Evolutionary conservation across 2,329 filamentous ascomycete species (phyloP).

Genomic region (Apiospora malaysiana): DNA sequence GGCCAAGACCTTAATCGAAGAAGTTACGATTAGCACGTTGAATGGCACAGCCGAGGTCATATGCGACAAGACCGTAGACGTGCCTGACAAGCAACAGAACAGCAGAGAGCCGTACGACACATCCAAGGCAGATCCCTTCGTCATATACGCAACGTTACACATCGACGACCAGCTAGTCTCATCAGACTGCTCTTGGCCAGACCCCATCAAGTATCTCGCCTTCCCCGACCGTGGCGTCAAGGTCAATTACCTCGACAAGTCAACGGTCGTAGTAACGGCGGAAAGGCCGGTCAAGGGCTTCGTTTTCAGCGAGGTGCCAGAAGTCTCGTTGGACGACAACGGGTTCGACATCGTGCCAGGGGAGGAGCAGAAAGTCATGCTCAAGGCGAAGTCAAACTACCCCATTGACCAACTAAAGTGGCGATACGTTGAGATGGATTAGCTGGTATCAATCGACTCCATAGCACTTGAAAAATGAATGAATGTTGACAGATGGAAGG

Average conservation of each 20-base stretch:
- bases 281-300: conserved; percentile 62
- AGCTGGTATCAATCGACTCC: too few relatives aligned
- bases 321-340: conserved; percentile 56
- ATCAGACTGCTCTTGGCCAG: conserved; percentile 62
- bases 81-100: conserved; percentile 23
- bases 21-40: conserved; percentile 31
- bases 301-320: conserved; percentile 55
- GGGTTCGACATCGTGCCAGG: conserved; percentile 51
- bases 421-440: conserved; percentile 13
- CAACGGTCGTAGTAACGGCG: conserved; percentile 39
- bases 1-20: conserved; percentile 31
- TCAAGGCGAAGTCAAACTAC: not conserved
- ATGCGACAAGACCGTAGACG: conserved; percentile 38
- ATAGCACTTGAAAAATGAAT: too few relatives aligned
- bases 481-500: too few relatives aligned
- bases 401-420: not conserved
- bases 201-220: conserved; percentile 66
- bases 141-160: conserved; percentile 51
- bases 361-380: not conserved
- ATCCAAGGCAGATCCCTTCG: conserved; percentile 49
- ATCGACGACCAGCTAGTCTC: conserved; percentile 47
- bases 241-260: conserved; percentile 35
- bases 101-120: conserved; percentile 40
- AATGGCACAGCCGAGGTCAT: conserved; percentile 49
- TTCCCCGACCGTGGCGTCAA: conserved; percentile 51